Base-by-base conservation (phyloP, 768 basidiomycete genomes). In the Lactarius evosmus region DNA sequence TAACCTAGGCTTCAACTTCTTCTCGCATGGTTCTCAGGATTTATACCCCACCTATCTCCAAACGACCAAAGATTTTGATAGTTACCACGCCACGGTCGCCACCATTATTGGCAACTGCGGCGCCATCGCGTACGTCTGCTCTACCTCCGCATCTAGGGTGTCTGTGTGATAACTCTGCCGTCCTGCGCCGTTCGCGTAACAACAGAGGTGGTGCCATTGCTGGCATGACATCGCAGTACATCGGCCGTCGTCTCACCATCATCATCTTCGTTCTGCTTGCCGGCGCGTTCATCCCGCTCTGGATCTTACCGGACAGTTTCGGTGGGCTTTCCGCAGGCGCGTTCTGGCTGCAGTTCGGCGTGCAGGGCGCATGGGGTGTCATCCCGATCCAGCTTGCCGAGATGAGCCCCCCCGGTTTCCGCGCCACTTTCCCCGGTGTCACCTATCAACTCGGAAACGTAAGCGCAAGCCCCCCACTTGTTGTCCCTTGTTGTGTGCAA, bases 1-100 rank as follows among this genome's bases (percentile, higher is more conserved):
- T 19, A 58, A 27, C 41, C 11, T 71, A 72, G 77, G 77, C 32
- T 82, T 82, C 74, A 82, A 82, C 71, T 81, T 84, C 76, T 74
- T 82, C 36, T 80, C 79, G n/a, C 82, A 82, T 69, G 82, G 81
- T 2, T 79, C 76, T 36, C 79, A 80, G 66, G 74, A 75, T 61
- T 60, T 75, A 40, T 79, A 79, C 66, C 79, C 80, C 9, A 79
- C 77, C 7, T 80, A 77, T 62, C 69, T 80, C 22, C 63, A 74
- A 55, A 69, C 60, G 29, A 69, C 72, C 46, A 80, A 81, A 60
- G 60, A 67, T 16, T 74, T 81, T 62, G 66, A 72, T 8, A 58
- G 69, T 11, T 68, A 75, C 41, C 63, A 73, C 19, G 69, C 78
- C 0, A 76, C 78, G 9, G 74, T 77, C 32, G 78, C 79, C 0